A percentile compares a stretch with the other conserved stretches of the same genome.
phyloP scores from a whole-genome alignment of 2,329 filamentous ascomycete species.

The Aspergillus tamarii region DNA sequence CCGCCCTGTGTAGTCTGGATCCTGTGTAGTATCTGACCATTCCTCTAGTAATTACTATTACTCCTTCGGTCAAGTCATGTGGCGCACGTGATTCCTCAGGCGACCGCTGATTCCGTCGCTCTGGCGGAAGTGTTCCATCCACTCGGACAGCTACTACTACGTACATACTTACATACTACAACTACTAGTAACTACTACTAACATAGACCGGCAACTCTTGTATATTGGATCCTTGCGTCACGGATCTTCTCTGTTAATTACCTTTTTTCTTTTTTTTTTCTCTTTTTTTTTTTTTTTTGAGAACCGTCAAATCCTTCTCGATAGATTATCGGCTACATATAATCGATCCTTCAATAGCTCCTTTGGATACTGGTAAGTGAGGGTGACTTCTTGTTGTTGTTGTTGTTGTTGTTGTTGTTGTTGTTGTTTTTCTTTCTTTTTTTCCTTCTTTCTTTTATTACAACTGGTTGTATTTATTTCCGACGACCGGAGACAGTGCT shows the following conservation, averaged over 20 bases:
- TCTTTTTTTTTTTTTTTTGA: background rate
- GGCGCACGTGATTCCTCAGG: background rate
- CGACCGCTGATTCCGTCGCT: slow-evolving; percentile 2
- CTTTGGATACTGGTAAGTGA: slow-evolving; percentile 3
- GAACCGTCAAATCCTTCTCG: background rate
- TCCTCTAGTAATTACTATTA: background rate
- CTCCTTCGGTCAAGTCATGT: slow-evolving; percentile 5
- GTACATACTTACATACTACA: too few species aligned
- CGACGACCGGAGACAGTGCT: slow-evolving; percentile 22
- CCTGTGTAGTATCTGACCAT: slow-evolving; percentile 4
- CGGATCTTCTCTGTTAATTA: background rate
- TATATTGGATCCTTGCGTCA: slow-evolving; percentile 1
- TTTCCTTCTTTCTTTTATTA: background rate
- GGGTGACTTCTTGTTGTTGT: too few species aligned
- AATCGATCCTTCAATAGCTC: background rate
- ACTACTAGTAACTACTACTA: background rate
- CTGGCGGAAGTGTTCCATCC: slow-evolving; percentile 2
- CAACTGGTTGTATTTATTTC: background rate
- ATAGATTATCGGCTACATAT: background rate
- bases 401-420: too few species aligned
- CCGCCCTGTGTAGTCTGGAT: background rate
- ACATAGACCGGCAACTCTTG: background rate
- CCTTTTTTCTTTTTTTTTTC: background rate
- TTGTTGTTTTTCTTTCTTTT: background rate
- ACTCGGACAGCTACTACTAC: background rate